phyloP scores from a whole-genome alignment of 768 basidiomycete species.

The Rhodotorula paludigena region DNA sequence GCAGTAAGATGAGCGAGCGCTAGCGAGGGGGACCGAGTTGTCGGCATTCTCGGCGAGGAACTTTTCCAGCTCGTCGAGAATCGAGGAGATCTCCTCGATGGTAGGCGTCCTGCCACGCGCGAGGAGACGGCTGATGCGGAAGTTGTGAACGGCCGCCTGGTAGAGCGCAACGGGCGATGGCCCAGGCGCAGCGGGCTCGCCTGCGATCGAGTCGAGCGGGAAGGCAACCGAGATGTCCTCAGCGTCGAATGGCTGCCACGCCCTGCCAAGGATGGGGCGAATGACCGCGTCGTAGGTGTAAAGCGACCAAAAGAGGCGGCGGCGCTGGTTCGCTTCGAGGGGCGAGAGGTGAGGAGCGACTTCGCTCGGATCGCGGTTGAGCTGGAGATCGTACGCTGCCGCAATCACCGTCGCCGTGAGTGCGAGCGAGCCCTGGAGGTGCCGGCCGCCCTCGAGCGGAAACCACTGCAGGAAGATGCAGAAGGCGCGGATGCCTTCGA shows the following conservation, averaged over 20 bases:
- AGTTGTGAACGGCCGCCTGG: constrained; percentile 2
- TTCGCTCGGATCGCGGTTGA: constrained; percentile 31
- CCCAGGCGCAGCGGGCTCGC: not conserved
- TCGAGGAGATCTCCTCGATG: not conserved
- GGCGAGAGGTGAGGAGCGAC: not conserved
- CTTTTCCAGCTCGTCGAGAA: constrained; percentile 22
- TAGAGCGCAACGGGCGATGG: not conserved
- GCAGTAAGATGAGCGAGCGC: not conserved
- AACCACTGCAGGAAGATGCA: constrained; percentile 19
- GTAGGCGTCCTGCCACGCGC: not conserved
- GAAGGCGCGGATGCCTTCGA: constrained; percentile 20
- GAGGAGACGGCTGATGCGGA: constrained; percentile 3
- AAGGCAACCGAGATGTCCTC: constrained; percentile 9
- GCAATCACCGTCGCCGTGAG: not conserved
- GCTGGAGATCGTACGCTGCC: constrained; percentile 4
- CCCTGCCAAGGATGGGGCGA: constrained; percentile 6
- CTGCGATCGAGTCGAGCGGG: constrained; percentile 1
- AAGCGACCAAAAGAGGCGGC: constrained; percentile 25
- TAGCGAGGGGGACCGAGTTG: not conserved
- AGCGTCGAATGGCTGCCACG: constrained; percentile 1
- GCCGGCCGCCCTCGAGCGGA: constrained; percentile 1
- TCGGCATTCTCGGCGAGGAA: not conserved
- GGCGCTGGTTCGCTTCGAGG: constrained; percentile 12
- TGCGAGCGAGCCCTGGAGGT: not conserved
- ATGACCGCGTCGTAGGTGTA: constrained; percentile 3